Base-by-base conservation (phyloP, 2,329 filamentous ascomycete species). In the Onygenales sp. region DNA sequence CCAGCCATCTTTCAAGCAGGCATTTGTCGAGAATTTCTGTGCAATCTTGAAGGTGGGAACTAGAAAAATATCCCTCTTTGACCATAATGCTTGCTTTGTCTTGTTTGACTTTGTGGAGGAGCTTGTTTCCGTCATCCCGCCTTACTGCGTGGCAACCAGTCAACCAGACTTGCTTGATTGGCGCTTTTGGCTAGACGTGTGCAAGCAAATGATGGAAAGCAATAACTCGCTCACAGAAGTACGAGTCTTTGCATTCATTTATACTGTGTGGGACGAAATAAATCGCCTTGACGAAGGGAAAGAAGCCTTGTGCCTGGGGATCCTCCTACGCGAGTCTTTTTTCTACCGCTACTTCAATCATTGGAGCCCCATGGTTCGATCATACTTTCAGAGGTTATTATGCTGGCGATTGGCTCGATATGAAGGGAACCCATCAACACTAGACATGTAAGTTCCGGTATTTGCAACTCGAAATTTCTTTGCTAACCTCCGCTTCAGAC, bases 351-450 rank as follows among this genome's bases (percentile, higher is more conserved):
- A 89, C 57, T 96, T 95, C 72, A 92, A 87, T 64, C 89, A 95
- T 64, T 95, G 91, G 90, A 95, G 89, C 64, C 89, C 91, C 0
- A 95, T 95, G 91, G 89, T 95, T 21, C 82, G 91, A 56, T 86
- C 89, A 11, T 96, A 95, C 68, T 96, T 86, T 66, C 93, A 95
- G 80, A 87, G 91, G 46, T 73, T 96, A 49, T 71, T 95, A 21
- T 95, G 89, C 70, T 96, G 91, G 91, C 82, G 90, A 55, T 75
- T 96, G 47, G 92, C 87, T 59, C 80, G 91, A 58, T 87, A 86
- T 63, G 81, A 84, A 51, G 88, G 85, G 13, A 80, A 78, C 46
- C 75, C 81, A 21, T 80, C 81, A 44, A 78, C 83, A 32, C 67
- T 81, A 42, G 87, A 93, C 65, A 69, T 78, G 84, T 89, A 75